Conservation (phyloP, 2,329 filamentous ascomycete species). For the Fusarium falciforme region DNA sequence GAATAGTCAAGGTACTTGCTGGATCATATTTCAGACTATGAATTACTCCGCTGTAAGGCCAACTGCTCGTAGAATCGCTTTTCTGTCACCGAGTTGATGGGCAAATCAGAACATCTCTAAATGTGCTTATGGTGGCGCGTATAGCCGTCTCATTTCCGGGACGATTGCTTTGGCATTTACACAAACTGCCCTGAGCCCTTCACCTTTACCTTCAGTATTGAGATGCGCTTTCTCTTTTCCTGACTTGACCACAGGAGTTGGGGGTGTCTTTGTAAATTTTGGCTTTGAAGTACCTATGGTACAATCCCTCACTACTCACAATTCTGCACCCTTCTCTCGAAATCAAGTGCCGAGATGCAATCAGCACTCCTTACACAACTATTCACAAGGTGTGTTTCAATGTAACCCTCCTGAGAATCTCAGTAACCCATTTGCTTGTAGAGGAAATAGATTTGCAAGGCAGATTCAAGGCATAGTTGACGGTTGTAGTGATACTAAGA, state of each 20-base stretch:
- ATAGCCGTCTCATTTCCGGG: constrained; percentile 17
- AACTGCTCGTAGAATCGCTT: not conserved
- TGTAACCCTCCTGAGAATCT: not conserved
- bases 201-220: not conserved
- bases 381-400: not conserved
- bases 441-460: not conserved
- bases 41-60: not conserved
- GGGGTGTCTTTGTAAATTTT: not conserved
- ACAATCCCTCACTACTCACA: not conserved
- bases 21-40: no score
- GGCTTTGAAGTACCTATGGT: not conserved
- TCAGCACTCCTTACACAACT: not conserved
- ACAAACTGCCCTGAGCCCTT: not conserved
- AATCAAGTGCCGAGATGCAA: not conserved
- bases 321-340: not conserved
- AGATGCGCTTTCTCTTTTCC: not conserved
- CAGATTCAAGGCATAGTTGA: not conserved
- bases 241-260: not conserved
- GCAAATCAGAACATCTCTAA: constrained; percentile 30
- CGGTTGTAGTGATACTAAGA: not conserved
- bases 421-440: not conserved
- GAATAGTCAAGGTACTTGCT: not conserved
- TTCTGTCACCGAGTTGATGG: not conserved
- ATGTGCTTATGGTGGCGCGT: constrained; percentile 19
- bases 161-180: not conserved